phyloP scores from a whole-genome alignment of 345 rosid genomes.

The Gossypium rotundifolium region DNA sequence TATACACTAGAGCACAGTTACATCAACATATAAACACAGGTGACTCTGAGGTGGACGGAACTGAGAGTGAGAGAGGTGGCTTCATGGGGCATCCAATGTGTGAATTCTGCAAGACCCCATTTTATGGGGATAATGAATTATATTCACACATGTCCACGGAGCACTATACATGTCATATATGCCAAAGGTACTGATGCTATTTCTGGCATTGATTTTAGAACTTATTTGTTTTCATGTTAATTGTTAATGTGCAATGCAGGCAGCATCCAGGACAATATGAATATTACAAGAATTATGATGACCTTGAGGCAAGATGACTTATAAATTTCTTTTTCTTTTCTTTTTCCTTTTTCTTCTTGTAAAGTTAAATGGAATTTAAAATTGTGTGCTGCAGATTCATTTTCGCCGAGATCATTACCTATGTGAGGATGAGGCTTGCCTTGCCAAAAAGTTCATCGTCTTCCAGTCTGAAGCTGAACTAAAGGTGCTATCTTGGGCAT shows the following conservation, averaged over 20 bases:
- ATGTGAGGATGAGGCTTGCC: slow-evolving; percentile 95
- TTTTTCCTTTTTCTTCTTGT: not conserved
- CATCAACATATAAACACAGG: slow-evolving; percentile 81
- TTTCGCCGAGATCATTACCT: slow-evolving; percentile 83
- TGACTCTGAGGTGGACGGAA: slow-evolving; percentile 93
- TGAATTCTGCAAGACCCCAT: slow-evolving; percentile 79
- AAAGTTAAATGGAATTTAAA: not conserved
- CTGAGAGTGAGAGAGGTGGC: slow-evolving; percentile 96
- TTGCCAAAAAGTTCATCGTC: slow-evolving; percentile 80
- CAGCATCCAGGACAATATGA: slow-evolving; percentile 85
- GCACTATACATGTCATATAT: slow-evolving; percentile 85
- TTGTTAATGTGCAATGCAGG: slow-evolving; percentile 39
- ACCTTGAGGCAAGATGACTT: slow-evolving; percentile 60
- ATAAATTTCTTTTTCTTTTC: slow-evolving; percentile 4
- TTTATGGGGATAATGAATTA: slow-evolving; percentile 93
- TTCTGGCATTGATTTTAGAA: not conserved
- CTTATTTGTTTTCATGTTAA: not conserved
- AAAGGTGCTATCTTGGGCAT: slow-evolving; percentile 50
- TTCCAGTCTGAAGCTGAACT: slow-evolving; percentile 81
- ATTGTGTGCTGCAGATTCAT: slow-evolving; percentile 61
- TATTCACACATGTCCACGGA: slow-evolving; percentile 89
- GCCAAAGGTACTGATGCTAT: slow-evolving; percentile 60
- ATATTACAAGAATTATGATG: slow-evolving; percentile 87
- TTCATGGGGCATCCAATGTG: slow-evolving; percentile 92
- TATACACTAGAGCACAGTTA: slow-evolving; percentile 73